These are phyloP conservation scores for Mollisiaceae sp. DNA, from an alignment of 2,329 filamentous ascomycete genomes.

Conservation along the genomic window DNA sequence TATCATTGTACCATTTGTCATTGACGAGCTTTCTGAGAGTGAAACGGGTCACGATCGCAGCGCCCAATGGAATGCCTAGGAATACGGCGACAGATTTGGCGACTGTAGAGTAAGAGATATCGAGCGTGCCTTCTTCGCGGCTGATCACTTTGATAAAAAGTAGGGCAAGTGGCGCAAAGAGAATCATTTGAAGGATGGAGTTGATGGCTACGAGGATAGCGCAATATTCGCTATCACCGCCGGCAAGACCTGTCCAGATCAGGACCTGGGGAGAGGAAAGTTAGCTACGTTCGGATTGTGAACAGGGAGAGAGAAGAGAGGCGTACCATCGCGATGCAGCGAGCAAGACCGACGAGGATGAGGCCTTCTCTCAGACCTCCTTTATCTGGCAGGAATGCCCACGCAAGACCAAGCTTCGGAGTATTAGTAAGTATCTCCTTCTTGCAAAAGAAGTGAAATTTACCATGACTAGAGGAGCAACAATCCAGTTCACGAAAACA, in stretches of 20 bases:
- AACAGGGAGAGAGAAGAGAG: not conserved
- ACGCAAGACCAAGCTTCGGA: conserved; percentile 61
- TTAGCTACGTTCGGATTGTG: not conserved
- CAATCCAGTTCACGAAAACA: conserved; percentile 79
- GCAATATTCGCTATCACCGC: conserved; percentile 79
- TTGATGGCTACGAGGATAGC: conserved; percentile 80
- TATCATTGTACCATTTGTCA: conserved; percentile 65
- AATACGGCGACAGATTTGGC: conserved; percentile 85
- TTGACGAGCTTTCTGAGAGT: conserved; percentile 59
- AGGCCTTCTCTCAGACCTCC: conserved; percentile 66
- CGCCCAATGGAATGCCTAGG: conserved; percentile 80
- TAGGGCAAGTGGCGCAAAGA: conserved; percentile 69
- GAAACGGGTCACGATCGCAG: conserved; percentile 78
- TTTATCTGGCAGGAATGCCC: conserved; percentile 69
- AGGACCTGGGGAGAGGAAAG: conserved; percentile 44
- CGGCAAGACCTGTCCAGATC: conserved; percentile 80
- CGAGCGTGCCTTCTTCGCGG: conserved; percentile 47
- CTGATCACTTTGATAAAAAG: conserved; percentile 75
- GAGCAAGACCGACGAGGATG: conserved; percentile 81
- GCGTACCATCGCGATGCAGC: conserved; percentile 85
- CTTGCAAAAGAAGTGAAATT: conserved; percentile 2
- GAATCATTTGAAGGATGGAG: conserved; percentile 74
- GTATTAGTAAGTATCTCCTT: not conserved
- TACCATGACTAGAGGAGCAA: conserved; percentile 80
- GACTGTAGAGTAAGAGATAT: conserved; percentile 66